Base-by-base conservation (phyloP, 2,329 filamentous ascomycete species). In the Sarocladium oryzae region DNA sequence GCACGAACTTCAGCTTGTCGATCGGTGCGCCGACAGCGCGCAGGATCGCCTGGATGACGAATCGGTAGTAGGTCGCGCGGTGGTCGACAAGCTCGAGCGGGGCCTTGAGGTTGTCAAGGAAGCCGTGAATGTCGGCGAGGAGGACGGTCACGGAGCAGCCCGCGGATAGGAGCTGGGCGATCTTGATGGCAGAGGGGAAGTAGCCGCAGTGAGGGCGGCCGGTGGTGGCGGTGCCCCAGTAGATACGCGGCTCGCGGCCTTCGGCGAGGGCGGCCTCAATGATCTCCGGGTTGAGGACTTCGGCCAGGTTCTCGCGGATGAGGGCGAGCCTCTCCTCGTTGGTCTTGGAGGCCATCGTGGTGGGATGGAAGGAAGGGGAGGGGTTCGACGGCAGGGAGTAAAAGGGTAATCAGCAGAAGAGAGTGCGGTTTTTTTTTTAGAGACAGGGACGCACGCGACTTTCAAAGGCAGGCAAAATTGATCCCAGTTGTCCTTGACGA, bases 201-300 rank as follows among this genome's bases (percentile, higher is more conserved):
- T 96, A 96, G 59, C 89, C 91, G 65, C 83, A 88, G 68, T 96
- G 91, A 51, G 90, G 90, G 54, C 85, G 79, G n/a, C 89, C 89
- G 0, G 89, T 95, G 15, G 89, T 89, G 16, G 88, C 88, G 35
- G 86, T 92, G 37, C 86, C 88, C 89, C 88, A 95, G 81, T 95
- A 95, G 67, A 95, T 82, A 65, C 84, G 86, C 49, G 88, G 78
- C 51, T 83, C 80, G 43, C 85, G 78, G 51, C 88, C 84, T 65
- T 88, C 78, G 54, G 82, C 82, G 57, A 86, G 69, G 56, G 92
- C 78, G 41, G 82, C 76, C 65, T 90, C 81, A 63, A 93, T 86
- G 56, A 95, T 89, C 63, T 95, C 89, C 21, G 83, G 83, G 64
- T 93, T 91, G 54, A 96, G 78, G 48, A 89, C 75, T 74, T 96